Base-by-base conservation (phyloP, 768 basidiomycete genomes). In the Ramaria rubella region DNA sequence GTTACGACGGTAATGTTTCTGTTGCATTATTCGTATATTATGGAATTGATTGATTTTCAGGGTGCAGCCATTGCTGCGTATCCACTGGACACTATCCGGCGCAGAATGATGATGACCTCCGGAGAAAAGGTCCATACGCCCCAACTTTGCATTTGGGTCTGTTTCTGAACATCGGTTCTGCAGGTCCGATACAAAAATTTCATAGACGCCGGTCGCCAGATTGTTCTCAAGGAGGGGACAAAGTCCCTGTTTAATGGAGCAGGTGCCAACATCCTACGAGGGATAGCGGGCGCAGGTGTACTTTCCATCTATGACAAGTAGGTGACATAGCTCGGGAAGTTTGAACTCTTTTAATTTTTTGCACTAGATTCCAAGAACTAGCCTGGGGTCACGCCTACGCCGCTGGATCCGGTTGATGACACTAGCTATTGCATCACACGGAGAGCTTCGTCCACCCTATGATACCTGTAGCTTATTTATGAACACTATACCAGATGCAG, bases 51-150 rank as follows among this genome's bases (percentile, higher is more conserved):
- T 3, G 4, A 4, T 29, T 26, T 23, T 2, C 53, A 74, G 73
- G 68, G 67, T 24, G 74, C 75, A 14, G 63, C 73, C 7, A 57
- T 72, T 36, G 69, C 66, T 24, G 67, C 75, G n/a, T 76, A 76
- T 51, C 75, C 74, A 2, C 64, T 76, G 56, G 76, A 76, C 54
- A 76, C 76, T 2, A 73, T 76, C 58, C 66, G 75, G 34, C 67
- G 76, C 50, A 65, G 76, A 52, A 77, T 76, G 75, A 76, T 76
- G 76, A 76, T 76, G 75, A 73, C 73, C 14, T 72, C 70, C 0
- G 75, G 73, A 27, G 69, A 73, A 58, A 67, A 65, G 53, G 71
- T 53, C 48, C 19, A 60, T 45, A 34, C n/a, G n/a, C 6, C n/a
- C 46, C 23, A 14, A 24, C 24, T 5, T 26, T 17, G 17, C 29